phyloP scores from a whole-genome alignment of 768 basidiomycete species.

The Boletus sensibilis region DNA sequence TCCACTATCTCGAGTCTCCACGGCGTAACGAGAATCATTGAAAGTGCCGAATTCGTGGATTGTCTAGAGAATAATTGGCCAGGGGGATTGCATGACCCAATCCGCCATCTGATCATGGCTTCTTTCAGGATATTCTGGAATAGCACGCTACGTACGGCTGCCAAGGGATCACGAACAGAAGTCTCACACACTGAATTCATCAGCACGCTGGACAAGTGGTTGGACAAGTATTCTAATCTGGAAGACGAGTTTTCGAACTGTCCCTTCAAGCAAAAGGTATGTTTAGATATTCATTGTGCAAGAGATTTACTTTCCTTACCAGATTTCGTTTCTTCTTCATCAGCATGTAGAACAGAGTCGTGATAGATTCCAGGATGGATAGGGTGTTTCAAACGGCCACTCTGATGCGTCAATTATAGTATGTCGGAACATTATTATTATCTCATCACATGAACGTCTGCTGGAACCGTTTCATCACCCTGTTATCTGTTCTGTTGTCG shows the following conservation, averaged over 20 bases:
- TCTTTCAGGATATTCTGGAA: neutral
- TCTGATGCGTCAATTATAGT: neutral
- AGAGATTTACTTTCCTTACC: neutral
- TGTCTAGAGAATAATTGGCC: conserved; percentile 1
- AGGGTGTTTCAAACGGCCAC: neutral
- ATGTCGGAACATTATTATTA: neutral
- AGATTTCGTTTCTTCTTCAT: neutral
- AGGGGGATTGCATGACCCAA: neutral
- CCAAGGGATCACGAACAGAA: neutral
- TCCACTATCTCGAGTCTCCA: neutral
- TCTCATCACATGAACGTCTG: too few relatives aligned
- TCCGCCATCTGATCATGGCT: neutral
- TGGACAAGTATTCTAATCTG: neutral
- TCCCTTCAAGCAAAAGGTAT: neutral
- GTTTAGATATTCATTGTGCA: neutral
- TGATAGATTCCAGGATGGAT: too few relatives aligned
- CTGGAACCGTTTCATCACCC: too few relatives aligned
- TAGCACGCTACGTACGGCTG: neutral
- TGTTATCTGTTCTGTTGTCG: too few relatives aligned
- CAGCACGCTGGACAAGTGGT: neutral
- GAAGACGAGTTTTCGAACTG: conserved; percentile 4
- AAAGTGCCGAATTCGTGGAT: neutral
- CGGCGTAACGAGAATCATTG: neutral
- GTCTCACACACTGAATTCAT: neutral
- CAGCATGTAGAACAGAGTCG: neutral